Conservation (phyloP, 1,139 yeast species). For the Saccharomyces hybrid region DNA sequence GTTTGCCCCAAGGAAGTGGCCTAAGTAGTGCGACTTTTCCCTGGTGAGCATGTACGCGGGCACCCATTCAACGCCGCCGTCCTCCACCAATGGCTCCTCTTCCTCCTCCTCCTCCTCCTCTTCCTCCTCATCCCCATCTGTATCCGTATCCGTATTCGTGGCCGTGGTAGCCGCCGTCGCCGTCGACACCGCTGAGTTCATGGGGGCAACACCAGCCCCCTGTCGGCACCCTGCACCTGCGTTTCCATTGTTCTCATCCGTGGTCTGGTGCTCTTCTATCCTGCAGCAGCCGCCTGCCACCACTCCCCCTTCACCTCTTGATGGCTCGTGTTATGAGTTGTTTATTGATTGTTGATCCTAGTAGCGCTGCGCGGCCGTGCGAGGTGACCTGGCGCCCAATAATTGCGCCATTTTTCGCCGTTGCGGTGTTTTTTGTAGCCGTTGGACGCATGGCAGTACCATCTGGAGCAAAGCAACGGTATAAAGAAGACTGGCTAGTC, state of each 20-base stretch:
- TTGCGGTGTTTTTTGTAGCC: slow-evolving; percentile 1
- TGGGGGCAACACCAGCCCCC: slow-evolving; percentile 4
- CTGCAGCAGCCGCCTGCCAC: not conserved
- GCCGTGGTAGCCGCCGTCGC: slow-evolving; percentile 3
- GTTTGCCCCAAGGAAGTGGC: slow-evolving; percentile 13
- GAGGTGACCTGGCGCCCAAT: not conserved
- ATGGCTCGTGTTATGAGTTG: not conserved
- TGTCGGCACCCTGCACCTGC: not conserved
- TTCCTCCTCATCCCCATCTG: slow-evolving; percentile 4
- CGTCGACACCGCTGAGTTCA: slow-evolving; percentile 3
- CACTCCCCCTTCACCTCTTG: not conserved
- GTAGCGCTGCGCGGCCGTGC: not conserved
- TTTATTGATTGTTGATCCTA: not conserved
- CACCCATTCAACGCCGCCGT: slow-evolving; percentile 11
- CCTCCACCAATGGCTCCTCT: slow-evolving; percentile 2
- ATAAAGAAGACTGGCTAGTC: not conserved
- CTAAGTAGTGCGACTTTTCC: slow-evolving; percentile 11
- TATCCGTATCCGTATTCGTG: slow-evolving; percentile 1
- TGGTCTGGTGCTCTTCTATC: not conserved
- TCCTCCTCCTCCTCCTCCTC: slow-evolving; percentile 4
- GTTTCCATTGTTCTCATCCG: slow-evolving; percentile 4
- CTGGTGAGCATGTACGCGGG: slow-evolving; percentile 13
- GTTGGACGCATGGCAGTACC: slow-evolving; percentile 1
- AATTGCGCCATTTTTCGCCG: slow-evolving; percentile 1
- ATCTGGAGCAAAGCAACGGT: not conserved